Base-by-base conservation (phyloP, 208 protist genomes). In the Wallacemonas sp. region DNA sequence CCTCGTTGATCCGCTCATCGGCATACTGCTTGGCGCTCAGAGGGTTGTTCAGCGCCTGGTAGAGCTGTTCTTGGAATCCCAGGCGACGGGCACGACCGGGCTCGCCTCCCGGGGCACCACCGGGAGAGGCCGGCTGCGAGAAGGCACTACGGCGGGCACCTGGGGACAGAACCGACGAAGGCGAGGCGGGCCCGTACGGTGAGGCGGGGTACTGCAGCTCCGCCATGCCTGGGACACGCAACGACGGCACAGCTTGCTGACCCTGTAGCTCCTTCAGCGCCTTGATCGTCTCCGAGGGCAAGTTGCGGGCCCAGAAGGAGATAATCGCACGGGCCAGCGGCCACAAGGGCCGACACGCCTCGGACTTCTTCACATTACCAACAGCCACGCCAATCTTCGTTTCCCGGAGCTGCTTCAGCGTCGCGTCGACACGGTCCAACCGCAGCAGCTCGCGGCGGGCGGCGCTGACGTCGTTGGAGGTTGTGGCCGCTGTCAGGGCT, bases 311-410 rank as follows among this genome's bases (percentile, higher is more conserved):
- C 85, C 85, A 95, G 38, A 82, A 81, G 21, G 85, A 87, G 42
- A 95, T 75, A 53, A 95, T 70, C 31, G 83, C 85, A 24, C 77
- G 74, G 0, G 81, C 68, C 2, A 95, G 73, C 12, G 85, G 75
- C 86, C 89, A 91, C 31, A 92, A 62, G 6, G 78, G 75, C 36
- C 74, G 60, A 33, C 79, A 71, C 24, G 64, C 72, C 11, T 71
- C 51, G 12, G 62, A 60, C 27, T 73, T 79, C 22, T 91, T 66
- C 54, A 92, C 75, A 38, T 67, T 79, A 11, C 83, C 85, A 0
- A 95, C 79, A 0, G 89, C 85, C 38, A 91, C 80, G 11, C 89
- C 89, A 66, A 95, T 88, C 54, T 85, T 76, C 21, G 83, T 92
- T 11, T 68, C 73, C 47, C 82, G 68, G 53, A 95, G 72, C 51